A percentile compares a stretch with the other conserved stretches of the same genome.
phyloP scores from a whole-genome alignment of 2,329 filamentous ascomycete species.

The Alternaria tenuissima region DNA sequence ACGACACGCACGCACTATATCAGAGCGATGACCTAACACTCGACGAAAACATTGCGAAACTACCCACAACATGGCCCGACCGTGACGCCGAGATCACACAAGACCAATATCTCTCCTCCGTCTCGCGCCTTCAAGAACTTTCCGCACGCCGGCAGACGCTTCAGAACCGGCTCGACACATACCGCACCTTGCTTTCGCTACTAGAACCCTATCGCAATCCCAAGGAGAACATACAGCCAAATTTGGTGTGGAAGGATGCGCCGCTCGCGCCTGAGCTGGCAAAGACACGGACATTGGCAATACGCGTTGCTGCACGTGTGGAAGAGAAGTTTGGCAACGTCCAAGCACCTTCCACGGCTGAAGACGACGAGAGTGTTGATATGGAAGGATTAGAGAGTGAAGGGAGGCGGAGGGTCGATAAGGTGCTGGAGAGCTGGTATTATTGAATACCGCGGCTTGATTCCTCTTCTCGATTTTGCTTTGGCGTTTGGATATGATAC shows the following conservation, averaged over 20 bases:
- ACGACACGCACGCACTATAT: conserved; percentile 47
- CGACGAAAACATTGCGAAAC: conserved; percentile 45
- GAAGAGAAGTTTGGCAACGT: conserved; percentile 41
- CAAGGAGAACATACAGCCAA: conserved; percentile 64
- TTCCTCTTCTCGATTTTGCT: background rate
- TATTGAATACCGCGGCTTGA: accelerated
- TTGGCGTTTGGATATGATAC: conserved; percentile 24
- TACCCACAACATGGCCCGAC: conserved; percentile 33
- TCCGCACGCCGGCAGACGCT: conserved; percentile 59
- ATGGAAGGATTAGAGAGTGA: conserved; percentile 29
- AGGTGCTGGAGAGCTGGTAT: conserved; percentile 37
- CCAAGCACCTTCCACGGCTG: conserved; percentile 37
- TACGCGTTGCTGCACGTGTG: conserved; percentile 49
- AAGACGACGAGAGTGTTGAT: conserved; percentile 34
- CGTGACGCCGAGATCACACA: conserved; percentile 28
- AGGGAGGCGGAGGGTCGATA: conserved; percentile 36
- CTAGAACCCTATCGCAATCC: conserved; percentile 63
- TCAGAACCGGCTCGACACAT: conserved; percentile 58
- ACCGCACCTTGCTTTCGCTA: conserved; percentile 58
- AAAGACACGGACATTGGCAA: conserved; percentile 67
- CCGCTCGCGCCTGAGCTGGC: conserved; percentile 72
- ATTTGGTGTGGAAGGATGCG: conserved; percentile 71
- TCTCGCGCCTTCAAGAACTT: conserved; percentile 58
- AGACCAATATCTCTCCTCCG: conserved; percentile 49
- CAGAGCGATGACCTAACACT: conserved; percentile 43